Conservation (phyloP, 1,139 yeast species). For the Meyerozyma athensensis region DNA sequence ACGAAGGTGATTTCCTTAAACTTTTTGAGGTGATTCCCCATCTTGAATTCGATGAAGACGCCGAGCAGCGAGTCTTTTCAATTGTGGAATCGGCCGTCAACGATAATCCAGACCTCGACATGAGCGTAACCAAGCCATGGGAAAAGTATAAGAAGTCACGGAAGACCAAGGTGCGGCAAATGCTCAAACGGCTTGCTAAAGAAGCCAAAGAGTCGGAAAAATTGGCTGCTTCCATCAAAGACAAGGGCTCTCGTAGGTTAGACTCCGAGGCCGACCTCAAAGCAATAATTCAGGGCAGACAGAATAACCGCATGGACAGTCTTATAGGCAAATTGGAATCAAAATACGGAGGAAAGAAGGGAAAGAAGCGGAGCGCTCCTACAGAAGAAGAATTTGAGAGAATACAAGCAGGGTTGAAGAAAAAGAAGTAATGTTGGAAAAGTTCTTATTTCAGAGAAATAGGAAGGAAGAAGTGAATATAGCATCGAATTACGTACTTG, state of each 20-base stretch:
- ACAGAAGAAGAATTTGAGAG: conserved; percentile 41
- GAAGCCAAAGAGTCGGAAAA: conserved; percentile 71
- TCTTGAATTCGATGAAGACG: conserved; percentile 57
- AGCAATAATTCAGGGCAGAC: conserved; percentile 44
- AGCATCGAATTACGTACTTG: too few species aligned
- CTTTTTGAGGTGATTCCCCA: conserved; percentile 77
- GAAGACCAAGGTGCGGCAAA: conserved; percentile 40
- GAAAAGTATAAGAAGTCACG: conserved; percentile 48
- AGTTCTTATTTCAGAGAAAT: too few species aligned
- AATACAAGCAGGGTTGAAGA: conserved; percentile 23
- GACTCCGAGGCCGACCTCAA: conserved; percentile 42
- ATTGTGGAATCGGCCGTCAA: conserved; percentile 44
- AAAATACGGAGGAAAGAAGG: conserved; percentile 45
- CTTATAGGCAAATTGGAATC: conserved; percentile 37
- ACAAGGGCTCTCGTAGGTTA: conserved; percentile 23
- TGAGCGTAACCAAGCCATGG: conserved; percentile 38
- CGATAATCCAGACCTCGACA: conserved; percentile 24
- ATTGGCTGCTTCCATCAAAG: conserved; percentile 47
- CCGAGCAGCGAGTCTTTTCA: conserved; percentile 54
- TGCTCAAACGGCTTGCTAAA: conserved; percentile 42
- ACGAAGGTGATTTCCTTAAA: conserved; percentile 65
- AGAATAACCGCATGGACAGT: conserved; percentile 2
- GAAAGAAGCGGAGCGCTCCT: conserved; percentile 26
- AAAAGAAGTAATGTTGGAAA: conserved; percentile 7
- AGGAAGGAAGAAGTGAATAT: too few species aligned